Evolutionary conservation across 1,139 yeast species (phyloP).

Genomic region (Hyphopichia burtonii): DNA sequence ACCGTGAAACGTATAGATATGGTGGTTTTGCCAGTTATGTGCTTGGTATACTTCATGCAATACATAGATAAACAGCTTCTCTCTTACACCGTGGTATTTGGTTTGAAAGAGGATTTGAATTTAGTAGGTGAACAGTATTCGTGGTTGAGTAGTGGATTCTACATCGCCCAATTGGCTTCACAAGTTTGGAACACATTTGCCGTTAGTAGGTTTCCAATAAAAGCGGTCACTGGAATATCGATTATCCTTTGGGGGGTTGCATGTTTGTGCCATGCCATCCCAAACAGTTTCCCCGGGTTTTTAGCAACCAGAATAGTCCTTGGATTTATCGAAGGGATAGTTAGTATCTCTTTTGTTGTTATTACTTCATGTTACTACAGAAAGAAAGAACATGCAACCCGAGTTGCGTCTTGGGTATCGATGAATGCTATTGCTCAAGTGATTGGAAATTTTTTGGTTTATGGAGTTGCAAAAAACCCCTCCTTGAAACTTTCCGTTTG

Average conservation of each 20-base stretch:
- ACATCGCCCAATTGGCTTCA: conserved; percentile 15
- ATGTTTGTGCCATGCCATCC: conserved; percentile 13
- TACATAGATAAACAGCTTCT: conserved; percentile 8
- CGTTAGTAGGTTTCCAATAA: conserved; percentile 15
- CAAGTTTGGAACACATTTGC: conserved; percentile 13
- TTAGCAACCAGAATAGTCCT: conserved; percentile 14
- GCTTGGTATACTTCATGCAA: conserved; percentile 10
- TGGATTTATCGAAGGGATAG: conserved; percentile 8
- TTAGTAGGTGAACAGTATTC: conserved; percentile 17
- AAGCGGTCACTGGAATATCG: conserved; percentile 10
- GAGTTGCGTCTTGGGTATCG: conserved; percentile 18
- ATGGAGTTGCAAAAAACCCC: conserved; percentile 14
- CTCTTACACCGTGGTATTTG: conserved; percentile 12
- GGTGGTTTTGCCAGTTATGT: too few species aligned
- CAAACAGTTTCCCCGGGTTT: conserved; percentile 11
- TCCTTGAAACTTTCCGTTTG: conserved; percentile 13
- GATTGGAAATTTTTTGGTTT: conserved; percentile 13
- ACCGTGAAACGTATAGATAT: too few species aligned
- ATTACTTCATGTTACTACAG: too few species aligned
- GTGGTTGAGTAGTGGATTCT: conserved; percentile 17
- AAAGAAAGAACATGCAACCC: conserved; percentile 12
- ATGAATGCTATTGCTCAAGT: conserved; percentile 17
- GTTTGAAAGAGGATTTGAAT: conserved; percentile 7
- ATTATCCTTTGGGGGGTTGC: conserved; percentile 14
- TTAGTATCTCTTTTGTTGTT: not conserved